Conservation (phyloP, 2,329 filamentous ascomycete genomes). For the Trichoderma lentiforme region DNA sequence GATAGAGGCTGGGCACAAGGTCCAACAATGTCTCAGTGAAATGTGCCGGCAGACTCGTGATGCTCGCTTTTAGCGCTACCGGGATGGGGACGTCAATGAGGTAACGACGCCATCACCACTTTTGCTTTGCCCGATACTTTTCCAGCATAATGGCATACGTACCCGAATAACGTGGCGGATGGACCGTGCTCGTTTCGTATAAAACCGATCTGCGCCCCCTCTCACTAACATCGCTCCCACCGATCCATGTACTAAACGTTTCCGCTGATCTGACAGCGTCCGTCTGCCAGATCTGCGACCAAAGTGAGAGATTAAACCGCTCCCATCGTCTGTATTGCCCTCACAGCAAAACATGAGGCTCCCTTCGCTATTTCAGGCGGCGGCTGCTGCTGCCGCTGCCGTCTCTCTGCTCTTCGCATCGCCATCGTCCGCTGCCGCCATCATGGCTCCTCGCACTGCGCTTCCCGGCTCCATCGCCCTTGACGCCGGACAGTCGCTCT, state of each 20-base stretch:
- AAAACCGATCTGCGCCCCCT: not conserved
- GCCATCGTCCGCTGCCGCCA: constrained; percentile 13
- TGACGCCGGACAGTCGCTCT: constrained; percentile 17
- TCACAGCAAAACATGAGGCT: constrained; percentile 6
- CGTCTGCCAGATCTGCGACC: constrained; percentile 10
- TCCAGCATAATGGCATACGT: not conserved
- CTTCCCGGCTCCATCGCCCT: constrained; percentile 19
- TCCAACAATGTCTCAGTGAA: not conserved
- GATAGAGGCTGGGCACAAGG: not conserved
- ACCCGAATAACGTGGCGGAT: not conserved
- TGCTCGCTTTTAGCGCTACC: not conserved
- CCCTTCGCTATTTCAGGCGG: constrained; percentile 5
- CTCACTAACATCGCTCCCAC: not conserved
- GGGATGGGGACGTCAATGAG: not conserved
- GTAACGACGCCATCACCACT: constrained; percentile 4
- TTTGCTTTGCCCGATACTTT: not conserved
- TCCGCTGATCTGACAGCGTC: not conserved
- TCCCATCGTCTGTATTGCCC: not conserved
- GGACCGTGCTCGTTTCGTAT: constrained; percentile 1
- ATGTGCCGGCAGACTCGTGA: constrained; percentile 1
- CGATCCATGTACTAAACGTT: not conserved
- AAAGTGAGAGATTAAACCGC: constrained; percentile 6
- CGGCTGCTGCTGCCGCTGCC: constrained; percentile 1
- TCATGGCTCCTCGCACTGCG: not conserved
- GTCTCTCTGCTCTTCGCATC: constrained; percentile 3